A percentile compares a stretch with the other conserved stretches of the same genome.
Evolutionary conservation across 805 yeast genomes (phyloP).

Genomic region (Ogataea corticis): DNA sequence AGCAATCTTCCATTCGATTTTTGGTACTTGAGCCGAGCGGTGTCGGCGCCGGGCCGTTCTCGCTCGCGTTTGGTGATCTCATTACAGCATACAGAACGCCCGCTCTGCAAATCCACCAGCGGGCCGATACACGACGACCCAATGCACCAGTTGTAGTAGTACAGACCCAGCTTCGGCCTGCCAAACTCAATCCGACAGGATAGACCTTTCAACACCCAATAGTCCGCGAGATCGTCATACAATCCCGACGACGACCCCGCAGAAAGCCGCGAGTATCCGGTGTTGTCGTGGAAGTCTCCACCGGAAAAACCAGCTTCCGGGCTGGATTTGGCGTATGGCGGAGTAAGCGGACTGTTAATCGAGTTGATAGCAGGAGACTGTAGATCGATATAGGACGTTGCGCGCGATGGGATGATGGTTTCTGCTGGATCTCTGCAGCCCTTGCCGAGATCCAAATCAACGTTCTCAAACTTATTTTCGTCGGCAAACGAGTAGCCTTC

Average conservation of each 20-base stretch:
- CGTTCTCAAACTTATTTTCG: conserved; percentile 51
- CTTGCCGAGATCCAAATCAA: conserved; percentile 49
- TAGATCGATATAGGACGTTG: not conserved
- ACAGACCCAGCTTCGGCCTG: conserved; percentile 52
- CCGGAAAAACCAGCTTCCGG: conserved; percentile 10
- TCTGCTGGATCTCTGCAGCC: conserved; percentile 11
- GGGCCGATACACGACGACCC: conserved; percentile 43
- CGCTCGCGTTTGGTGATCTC: conserved; percentile 24
- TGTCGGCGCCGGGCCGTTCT: conserved; percentile 4
- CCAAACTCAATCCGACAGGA: conserved; percentile 42
- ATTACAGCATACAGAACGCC: conserved; percentile 36
- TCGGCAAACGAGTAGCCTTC: conserved; percentile 39
- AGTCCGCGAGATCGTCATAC: conserved; percentile 35
- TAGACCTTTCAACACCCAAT: conserved; percentile 34
- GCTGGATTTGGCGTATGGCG: conserved; percentile 1
- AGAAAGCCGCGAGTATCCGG: conserved; percentile 4
- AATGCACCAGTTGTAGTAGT: conserved; percentile 60
- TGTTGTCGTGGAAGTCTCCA: not conserved
- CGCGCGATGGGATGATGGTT: not conserved
- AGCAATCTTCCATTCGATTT: conserved; percentile 24
- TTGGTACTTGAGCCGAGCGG: conserved; percentile 13
- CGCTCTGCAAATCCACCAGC: conserved; percentile 31
- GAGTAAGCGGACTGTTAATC: not conserved
- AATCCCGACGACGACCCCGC: conserved; percentile 27
- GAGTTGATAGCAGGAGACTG: conserved; percentile 1